Conservation (phyloP, 768 basidiomycete genomes). For the Amanita inopinata region DNA sequence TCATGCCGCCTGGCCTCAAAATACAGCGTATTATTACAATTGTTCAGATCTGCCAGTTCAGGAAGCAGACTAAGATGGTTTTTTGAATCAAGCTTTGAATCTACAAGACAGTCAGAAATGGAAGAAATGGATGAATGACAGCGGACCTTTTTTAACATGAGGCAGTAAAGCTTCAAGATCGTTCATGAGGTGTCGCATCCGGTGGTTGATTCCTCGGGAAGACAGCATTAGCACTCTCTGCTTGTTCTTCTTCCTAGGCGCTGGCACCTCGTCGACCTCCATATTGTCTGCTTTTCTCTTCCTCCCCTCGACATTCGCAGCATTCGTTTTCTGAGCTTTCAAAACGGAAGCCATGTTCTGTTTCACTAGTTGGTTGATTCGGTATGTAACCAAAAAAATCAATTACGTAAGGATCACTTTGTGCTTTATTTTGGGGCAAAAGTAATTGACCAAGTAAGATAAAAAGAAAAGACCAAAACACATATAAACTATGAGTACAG, state of each 20-base stretch:
- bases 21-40: conserved; percentile 95
- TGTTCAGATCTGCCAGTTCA: conserved; percentile 93
- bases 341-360: conserved; percentile 52
- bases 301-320: conserved; percentile 42
- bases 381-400: no score
- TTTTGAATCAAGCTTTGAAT: conserved; percentile 96
- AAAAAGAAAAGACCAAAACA: no score
- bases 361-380: conserved; percentile 2
- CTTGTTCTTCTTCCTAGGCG: conserved; percentile 74
- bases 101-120: conserved; percentile 29
- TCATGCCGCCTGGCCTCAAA: conserved; percentile 95
- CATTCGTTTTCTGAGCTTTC: conserved; percentile 52
- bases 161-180: conserved; percentile 86
- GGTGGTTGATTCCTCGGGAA: conserved; percentile 88
- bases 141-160: conserved; percentile 90
- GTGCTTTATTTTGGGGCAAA: no score
- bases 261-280: conserved; percentile 36
- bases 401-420: no score
- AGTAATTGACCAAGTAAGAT: conserved; percentile 6
- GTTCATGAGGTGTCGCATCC: conserved; percentile 96
- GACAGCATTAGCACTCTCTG: conserved; percentile 90
- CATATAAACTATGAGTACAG: conserved; percentile 18
- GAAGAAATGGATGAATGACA: conserved; percentile 1
- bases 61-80: conserved; percentile 87
- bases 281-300: conserved; percentile 55